phyloP scores from a whole-genome alignment of 352 stramenopile genomes.

The Phytophthora cactorum region DNA sequence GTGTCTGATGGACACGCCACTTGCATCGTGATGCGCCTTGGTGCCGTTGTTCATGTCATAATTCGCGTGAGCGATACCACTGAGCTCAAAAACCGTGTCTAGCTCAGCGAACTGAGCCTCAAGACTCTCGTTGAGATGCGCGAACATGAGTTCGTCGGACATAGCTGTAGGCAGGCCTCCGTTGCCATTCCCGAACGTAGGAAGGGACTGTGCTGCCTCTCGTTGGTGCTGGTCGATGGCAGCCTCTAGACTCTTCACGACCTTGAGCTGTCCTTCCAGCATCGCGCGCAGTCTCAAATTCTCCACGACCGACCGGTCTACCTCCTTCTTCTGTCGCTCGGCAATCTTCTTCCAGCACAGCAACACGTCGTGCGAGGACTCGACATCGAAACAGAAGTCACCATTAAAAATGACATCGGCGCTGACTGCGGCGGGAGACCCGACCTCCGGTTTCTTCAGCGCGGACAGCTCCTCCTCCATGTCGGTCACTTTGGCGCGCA shows the following conservation, averaged over 20 bases:
- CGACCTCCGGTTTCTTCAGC: slow-evolving; percentile 14
- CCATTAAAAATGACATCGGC: slow-evolving; percentile 21
- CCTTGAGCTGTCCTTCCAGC: slow-evolving; percentile 40
- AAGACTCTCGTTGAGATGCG: slow-evolving; percentile 28
- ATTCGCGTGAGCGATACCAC: slow-evolving; percentile 20
- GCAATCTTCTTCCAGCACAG: slow-evolving; percentile 40
- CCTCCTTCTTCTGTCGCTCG: slow-evolving; percentile 37
- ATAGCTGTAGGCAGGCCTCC: neutral
- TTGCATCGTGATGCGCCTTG: slow-evolving; percentile 25
- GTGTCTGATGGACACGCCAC: slow-evolving; percentile 25
- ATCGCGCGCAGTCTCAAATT: slow-evolving; percentile 39
- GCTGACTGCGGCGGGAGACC: slow-evolving; percentile 18
- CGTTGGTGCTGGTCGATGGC: slow-evolving; percentile 42
- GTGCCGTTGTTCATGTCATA: slow-evolving; percentile 38
- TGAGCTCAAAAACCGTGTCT: slow-evolving; percentile 26
- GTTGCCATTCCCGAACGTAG: neutral
- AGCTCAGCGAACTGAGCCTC: slow-evolving; percentile 30
- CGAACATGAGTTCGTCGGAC: slow-evolving; percentile 33
- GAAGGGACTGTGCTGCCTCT: slow-evolving; percentile 29
- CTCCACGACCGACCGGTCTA: slow-evolving; percentile 29
- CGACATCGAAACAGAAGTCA: neutral
- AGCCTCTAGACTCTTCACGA: slow-evolving; percentile 37
- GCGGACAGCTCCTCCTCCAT: slow-evolving; percentile 39
- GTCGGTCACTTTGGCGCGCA: slow-evolving; percentile 38
- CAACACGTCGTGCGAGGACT: slow-evolving; percentile 21